These are phyloP conservation scores for Eruca vesicaria DNA, from an alignment of 441 rosid genomes.

Conservation along the genomic window DNA sequence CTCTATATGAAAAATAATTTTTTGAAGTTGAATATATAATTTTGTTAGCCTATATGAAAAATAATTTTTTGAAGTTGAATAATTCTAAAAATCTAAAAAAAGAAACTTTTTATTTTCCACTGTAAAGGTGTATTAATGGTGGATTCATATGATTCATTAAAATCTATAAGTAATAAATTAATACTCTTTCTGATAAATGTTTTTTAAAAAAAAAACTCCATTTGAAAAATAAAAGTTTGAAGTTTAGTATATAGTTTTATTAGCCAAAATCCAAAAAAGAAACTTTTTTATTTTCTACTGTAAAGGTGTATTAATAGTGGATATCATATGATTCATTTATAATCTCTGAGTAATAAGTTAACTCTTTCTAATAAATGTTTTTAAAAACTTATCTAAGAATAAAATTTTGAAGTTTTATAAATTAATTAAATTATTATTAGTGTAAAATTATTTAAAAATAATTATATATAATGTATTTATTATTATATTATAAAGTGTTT, in stretches of 20 bases:
- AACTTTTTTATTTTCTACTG: constrained; percentile 15
- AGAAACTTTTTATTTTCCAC: constrained; percentile 5
- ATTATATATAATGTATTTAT: not conserved
- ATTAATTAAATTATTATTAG: not conserved
- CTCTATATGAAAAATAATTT: not conserved
- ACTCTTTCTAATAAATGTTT: not conserved
- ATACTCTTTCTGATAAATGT: not conserved
- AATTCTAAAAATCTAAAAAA: not conserved
- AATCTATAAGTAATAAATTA: constrained; percentile 4
- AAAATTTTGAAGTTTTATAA: not conserved
- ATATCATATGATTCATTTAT: constrained; percentile 23
- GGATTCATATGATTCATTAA: constrained; percentile 23
- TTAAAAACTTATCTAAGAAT: too few species aligned
- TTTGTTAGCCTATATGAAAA: not conserved
- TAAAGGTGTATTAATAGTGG: constrained; percentile 30
- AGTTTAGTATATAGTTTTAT: not conserved
- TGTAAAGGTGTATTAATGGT: constrained; percentile 34
- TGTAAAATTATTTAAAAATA: not conserved
- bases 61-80: too few species aligned
- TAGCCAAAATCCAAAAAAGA: not conserved
- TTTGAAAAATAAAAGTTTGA: not conserved
- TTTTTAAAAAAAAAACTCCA: not conserved
- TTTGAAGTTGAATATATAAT: not conserved
- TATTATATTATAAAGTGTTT: not conserved
- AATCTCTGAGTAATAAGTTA: constrained; percentile 2